Conservation (phyloP, 495 filamentous ascomycete species). For the Penicillium canescens region DNA sequence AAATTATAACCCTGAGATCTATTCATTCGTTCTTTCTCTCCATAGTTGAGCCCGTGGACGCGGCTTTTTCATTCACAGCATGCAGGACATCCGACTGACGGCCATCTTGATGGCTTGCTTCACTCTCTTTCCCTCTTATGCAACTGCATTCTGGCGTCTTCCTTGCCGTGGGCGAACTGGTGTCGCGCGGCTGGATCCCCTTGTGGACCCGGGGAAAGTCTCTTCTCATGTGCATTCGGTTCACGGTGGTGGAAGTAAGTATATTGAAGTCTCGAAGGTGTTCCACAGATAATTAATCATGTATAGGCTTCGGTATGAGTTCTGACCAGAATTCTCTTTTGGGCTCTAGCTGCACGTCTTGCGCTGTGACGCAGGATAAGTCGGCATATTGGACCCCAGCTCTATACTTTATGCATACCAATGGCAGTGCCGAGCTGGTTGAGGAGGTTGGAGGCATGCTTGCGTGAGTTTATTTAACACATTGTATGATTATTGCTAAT, state of each 20-base stretch:
- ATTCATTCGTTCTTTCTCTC: slow-evolving; percentile 17
- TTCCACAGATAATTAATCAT: background rate
- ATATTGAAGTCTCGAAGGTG: background rate
- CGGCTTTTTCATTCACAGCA: slow-evolving; percentile 12
- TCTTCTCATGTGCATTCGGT: slow-evolving; percentile 52
- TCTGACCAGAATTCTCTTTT: slow-evolving; percentile 43
- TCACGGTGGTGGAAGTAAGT: slow-evolving; percentile 57
- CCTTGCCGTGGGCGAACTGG: slow-evolving; percentile 69
- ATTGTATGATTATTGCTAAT: background rate
- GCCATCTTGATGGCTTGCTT: slow-evolving; percentile 29
- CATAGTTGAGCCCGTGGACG: slow-evolving; percentile 12
- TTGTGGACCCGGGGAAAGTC: slow-evolving; percentile 47
- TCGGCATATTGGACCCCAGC: slow-evolving; percentile 66
- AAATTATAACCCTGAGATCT: slow-evolving; percentile 3
- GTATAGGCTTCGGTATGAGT: slow-evolving; percentile 49
- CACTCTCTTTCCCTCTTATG: slow-evolving; percentile 33
- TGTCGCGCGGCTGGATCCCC: slow-evolving; percentile 57
- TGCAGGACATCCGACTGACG: slow-evolving; percentile 24
- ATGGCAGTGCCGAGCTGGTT: slow-evolving; percentile 57
- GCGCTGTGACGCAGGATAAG: slow-evolving; percentile 57
- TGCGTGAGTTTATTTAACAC: slow-evolving; percentile 36
- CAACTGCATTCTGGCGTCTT: slow-evolving; percentile 84
- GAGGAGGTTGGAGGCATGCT: slow-evolving; percentile 59
- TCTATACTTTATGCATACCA: slow-evolving; percentile 54
- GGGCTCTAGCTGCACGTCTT: slow-evolving; percentile 55